Percentiles rank a stretch among this genome's conserved stretches.
phyloP scores from a whole-genome alignment of 306 rosid genomes.

The Quillaja saponaria region DNA sequence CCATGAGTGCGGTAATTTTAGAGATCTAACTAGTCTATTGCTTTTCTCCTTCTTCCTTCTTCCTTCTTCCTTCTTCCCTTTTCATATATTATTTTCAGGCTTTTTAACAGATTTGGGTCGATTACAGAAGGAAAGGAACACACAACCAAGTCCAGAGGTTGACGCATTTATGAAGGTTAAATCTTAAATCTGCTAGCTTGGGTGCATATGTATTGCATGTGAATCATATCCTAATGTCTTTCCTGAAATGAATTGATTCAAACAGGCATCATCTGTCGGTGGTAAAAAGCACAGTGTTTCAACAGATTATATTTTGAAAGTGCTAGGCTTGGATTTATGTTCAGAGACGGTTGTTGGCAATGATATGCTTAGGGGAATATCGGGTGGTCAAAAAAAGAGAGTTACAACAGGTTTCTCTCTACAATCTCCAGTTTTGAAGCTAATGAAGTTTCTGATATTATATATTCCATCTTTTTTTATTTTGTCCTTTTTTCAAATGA shows the following conservation, averaged over 20 bases:
- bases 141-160: slow-evolving; percentile 76
- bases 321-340: slow-evolving; percentile 84
- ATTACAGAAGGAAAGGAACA: slow-evolving; percentile 58
- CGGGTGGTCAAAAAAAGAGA: slow-evolving; percentile 92
- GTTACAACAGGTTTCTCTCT: slow-evolving; percentile 79
- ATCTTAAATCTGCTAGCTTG: slow-evolving; percentile 16
- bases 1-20: neutral
- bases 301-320: slow-evolving; percentile 77
- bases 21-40: neutral
- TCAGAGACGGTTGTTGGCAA: slow-evolving; percentile 82
- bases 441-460: neutral
- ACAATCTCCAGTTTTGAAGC: neutral
- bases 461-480: neutral
- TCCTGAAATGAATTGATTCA: slow-evolving; percentile 18
- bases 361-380: slow-evolving; percentile 82
- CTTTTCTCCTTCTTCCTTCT: neutral
- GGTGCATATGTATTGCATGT: neutral
- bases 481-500: neutral
- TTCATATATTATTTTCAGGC: slow-evolving; percentile 34
- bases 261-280: slow-evolving; percentile 82
- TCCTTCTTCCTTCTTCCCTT: neutral
- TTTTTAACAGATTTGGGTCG: slow-evolving; percentile 45
- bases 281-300: slow-evolving; percentile 73
- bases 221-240: neutral
- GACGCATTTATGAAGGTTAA: slow-evolving; percentile 91